Percentiles rank a stretch among this genome's conserved stretches.
Evolutionary conservation across 1,139 yeast species (phyloP).

Genomic region (Candida sp.): DNA sequence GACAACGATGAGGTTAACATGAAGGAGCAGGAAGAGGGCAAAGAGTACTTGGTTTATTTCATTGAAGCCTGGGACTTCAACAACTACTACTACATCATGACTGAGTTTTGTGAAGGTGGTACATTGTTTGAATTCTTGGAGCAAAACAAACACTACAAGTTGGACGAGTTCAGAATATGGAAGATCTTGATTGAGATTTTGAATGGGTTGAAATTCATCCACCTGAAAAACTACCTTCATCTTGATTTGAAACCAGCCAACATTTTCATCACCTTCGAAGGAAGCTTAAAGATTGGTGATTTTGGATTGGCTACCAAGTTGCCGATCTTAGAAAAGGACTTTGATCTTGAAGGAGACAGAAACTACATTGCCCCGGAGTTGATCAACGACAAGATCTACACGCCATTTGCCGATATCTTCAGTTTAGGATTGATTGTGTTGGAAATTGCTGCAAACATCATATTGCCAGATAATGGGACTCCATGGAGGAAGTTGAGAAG

Average conservation of each 20-base stretch:
- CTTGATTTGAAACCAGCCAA: conserved; percentile 95
- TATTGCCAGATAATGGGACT: conserved; percentile 94
- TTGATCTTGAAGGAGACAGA: conserved; percentile 96
- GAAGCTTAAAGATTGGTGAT: conserved; percentile 85
- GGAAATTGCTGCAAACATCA: conserved; percentile 95
- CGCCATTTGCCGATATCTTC: conserved; percentile 93
- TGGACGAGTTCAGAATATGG: conserved; percentile 99
- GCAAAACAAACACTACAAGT: conserved; percentile 71
- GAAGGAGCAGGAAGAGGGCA: conserved; percentile 71
- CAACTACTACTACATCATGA: conserved; percentile 85
- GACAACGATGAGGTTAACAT: conserved; percentile 38
- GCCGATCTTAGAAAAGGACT: conserved; percentile 57
- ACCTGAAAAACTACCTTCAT: conserved; percentile 76
- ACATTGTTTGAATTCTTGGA: conserved; percentile 80
- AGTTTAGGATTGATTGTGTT: conserved; percentile 91
- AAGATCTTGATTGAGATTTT: conserved; percentile 85
- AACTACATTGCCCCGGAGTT: conserved; percentile 99
- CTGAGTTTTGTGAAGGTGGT: conserved; percentile 96
- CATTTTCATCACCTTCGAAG: conserved; percentile 93
- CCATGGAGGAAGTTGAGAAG: conserved; percentile 97
- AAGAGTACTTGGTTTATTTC: conserved; percentile 78
- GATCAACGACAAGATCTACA: conserved; percentile 79
- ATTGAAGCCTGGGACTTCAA: conserved; percentile 87
- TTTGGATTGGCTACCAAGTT: conserved; percentile 64
- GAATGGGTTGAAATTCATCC: conserved; percentile 82